Percentiles rank a stretch among this genome's conserved stretches.
phyloP scores from a whole-genome alignment of 148 eudicot genomes.

The Gaultheria prostrata region DNA sequence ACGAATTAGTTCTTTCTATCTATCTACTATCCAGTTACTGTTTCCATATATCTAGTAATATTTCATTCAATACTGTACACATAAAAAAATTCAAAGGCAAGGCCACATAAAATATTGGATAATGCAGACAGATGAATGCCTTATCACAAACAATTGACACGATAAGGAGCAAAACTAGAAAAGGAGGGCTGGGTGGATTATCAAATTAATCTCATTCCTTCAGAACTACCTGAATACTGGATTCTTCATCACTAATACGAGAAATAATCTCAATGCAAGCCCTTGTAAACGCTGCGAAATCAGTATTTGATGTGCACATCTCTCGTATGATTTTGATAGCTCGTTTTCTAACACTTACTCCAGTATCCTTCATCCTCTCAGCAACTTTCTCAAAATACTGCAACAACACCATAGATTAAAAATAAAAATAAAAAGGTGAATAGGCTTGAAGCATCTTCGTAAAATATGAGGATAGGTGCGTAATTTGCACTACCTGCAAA shows the following conservation, averaged over 20 bases:
- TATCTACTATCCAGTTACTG: neutral
- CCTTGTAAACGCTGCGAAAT: slow-evolving; percentile 59
- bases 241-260: slow-evolving; percentile 93
- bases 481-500: slow-evolving; percentile 51
- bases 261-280: slow-evolving; percentile 93
- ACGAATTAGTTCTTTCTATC: neutral
- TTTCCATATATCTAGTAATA: neutral
- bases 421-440: slow-evolving; percentile 12
- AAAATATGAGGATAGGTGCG: slow-evolving; percentile 5
- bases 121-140: neutral
- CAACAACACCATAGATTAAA: slow-evolving; percentile 13
- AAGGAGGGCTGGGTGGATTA: neutral
- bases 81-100: neutral
- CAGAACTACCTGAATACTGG: slow-evolving; percentile 82
- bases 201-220: slow-evolving; percentile 2
- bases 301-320: slow-evolving; percentile 79
- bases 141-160: neutral
- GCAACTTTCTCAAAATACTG: slow-evolving; percentile 96
- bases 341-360: slow-evolving; percentile 93
- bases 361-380: slow-evolving; percentile 91
- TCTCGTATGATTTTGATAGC: slow-evolving; percentile 93
- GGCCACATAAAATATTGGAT: neutral
- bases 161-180: neutral
- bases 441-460: neutral
- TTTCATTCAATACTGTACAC: neutral